phyloP scores from a whole-genome alignment of 371 early-diverging fungal species.

The Gilbertella persicaria region DNA sequence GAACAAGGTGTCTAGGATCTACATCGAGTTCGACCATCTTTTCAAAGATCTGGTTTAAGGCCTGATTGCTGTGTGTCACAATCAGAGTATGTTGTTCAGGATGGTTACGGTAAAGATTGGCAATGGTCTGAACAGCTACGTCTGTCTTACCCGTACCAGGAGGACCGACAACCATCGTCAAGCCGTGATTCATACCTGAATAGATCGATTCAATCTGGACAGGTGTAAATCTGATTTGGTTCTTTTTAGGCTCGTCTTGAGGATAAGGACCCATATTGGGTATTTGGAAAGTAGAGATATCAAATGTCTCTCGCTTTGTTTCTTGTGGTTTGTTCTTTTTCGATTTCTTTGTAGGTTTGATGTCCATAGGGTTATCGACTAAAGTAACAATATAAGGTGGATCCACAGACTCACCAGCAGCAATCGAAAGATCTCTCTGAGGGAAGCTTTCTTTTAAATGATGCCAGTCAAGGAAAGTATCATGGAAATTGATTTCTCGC shows the following conservation, averaged over 20 bases:
- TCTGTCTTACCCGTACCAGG: conserved; percentile 98
- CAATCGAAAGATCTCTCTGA: conserved; percentile 1
- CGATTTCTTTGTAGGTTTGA: conserved; percentile 50
- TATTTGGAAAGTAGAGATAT: conserved; percentile 60
- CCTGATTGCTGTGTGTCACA: conserved; percentile 94
- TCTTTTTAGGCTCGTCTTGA: conserved; percentile 62
- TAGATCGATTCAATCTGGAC: conserved; percentile 87
- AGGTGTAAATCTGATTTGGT: conserved; percentile 84
- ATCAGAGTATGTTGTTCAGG: conserved; percentile 89
- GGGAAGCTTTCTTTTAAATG: conserved; percentile 79
- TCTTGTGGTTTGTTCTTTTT: conserved; percentile 30
- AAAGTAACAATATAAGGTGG: conserved; percentile 72
- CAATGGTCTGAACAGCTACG: conserved; percentile 93
- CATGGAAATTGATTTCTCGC: conserved; percentile 71
- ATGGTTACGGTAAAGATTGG: conserved; percentile 89
- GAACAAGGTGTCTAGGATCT: conserved; percentile 88
- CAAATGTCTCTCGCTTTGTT: conserved; percentile 40
- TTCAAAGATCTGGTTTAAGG: conserved; percentile 93
- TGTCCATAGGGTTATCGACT: conserved; percentile 30
- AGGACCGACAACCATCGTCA: conserved; percentile 93
- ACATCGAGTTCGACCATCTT: conserved; percentile 88
- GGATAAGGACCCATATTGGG: conserved; percentile 79
- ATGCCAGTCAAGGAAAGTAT: conserved; percentile 84
- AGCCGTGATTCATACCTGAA: conserved; percentile 80
- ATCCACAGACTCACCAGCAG: conserved; percentile 22